phyloP scores from a whole-genome alignment of 2,329 filamentous ascomycete genomes.

The Amphichorda felina region DNA sequence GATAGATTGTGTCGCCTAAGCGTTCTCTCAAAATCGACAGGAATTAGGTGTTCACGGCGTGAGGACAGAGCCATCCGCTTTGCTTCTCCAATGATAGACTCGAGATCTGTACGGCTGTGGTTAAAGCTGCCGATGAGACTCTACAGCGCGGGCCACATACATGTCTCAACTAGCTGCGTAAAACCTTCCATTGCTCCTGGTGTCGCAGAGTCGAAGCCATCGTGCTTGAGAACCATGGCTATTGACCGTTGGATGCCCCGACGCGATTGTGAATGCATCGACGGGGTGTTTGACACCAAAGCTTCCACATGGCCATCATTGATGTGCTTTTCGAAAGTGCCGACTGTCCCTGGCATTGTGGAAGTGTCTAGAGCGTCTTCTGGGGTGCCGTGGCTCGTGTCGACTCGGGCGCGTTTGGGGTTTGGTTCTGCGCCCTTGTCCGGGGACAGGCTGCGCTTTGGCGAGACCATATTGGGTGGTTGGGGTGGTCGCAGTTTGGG shows the following conservation, averaged over 20 bases:
- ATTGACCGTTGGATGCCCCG: slow-evolving; percentile 40
- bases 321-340: no score
- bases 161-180: slow-evolving; percentile 41
- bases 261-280: slow-evolving; percentile 19
- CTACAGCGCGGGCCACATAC: slow-evolving; percentile 34
- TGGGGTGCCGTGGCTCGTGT: background rate
- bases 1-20: slow-evolving; percentile 40
- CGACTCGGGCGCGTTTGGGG: slow-evolving; percentile 17
- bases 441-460: slow-evolving; percentile 23
- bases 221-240: slow-evolving; percentile 39
- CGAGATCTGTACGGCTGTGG: slow-evolving; percentile 38
- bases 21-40: slow-evolving; percentile 43
- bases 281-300: slow-evolving; percentile 7
- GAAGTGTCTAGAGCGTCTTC: background rate
- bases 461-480: slow-evolving; percentile 7
- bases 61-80: slow-evolving; percentile 33
- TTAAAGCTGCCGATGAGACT: no score
- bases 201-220: slow-evolving; percentile 44
- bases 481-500: no score
- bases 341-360: no score
- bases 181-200: slow-evolving; percentile 48
- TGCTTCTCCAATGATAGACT: slow-evolving; percentile 34
- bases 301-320: background rate
- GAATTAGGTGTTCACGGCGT: slow-evolving; percentile 40
- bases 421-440: slow-evolving; percentile 12